phyloP scores from a whole-genome alignment of 805 yeast genomes.

The Candida suzukii region DNA sequence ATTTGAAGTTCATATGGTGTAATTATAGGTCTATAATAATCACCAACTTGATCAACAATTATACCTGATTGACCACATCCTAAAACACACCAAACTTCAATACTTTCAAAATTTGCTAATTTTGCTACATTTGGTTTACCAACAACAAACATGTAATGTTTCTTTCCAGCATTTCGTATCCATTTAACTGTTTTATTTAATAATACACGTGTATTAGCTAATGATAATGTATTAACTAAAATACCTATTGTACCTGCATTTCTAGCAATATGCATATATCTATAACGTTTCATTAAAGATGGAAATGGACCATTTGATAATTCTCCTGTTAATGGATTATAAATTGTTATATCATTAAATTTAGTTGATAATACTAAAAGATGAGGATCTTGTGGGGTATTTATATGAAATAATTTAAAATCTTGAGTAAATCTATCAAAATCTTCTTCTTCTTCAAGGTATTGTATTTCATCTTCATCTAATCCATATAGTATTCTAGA shows the following conservation, averaged over 20 bases:
- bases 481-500: slow-evolving; percentile 27
- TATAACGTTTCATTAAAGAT: slow-evolving; percentile 75
- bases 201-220: slow-evolving; percentile 64
- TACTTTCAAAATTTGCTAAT: slow-evolving; percentile 89
- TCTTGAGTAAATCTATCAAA: slow-evolving; percentile 28
- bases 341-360: slow-evolving; percentile 46
- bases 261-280: slow-evolving; percentile 81
- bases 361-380: slow-evolving; percentile 68
- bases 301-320: slow-evolving; percentile 59
- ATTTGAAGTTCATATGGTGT: slow-evolving; percentile 88
- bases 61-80: slow-evolving; percentile 96
- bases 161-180: slow-evolving; percentile 74
- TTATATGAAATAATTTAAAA: slow-evolving; percentile 62
- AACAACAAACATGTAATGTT: slow-evolving; percentile 89
- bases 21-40: slow-evolving; percentile 83
- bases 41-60: slow-evolving; percentile 69
- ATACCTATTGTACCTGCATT: slow-evolving; percentile 91
- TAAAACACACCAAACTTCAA: slow-evolving; percentile 89
- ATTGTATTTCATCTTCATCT: slow-evolving; percentile 9
- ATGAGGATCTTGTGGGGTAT: slow-evolving; percentile 72
- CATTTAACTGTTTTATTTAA: slow-evolving; percentile 53
- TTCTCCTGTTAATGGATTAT: slow-evolving; percentile 32
- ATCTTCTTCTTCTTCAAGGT: slow-evolving; percentile 22
- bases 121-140: slow-evolving; percentile 98
- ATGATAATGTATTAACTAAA: slow-evolving; percentile 81